Conservation (phyloP, 345 rosid species). For the Camelina hispida region DNA sequence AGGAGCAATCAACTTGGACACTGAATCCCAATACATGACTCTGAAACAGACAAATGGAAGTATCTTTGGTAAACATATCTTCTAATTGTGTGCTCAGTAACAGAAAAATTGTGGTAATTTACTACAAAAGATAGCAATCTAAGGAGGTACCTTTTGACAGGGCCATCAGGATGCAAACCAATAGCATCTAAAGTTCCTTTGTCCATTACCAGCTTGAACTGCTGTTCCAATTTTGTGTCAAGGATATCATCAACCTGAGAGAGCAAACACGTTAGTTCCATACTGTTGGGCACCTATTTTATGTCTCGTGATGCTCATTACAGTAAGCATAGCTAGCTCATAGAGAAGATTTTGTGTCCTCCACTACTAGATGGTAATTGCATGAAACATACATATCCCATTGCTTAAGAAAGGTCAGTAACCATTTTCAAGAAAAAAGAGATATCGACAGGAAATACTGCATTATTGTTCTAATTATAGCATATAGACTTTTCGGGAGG, state of each 20-base stretch:
- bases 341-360: not conserved
- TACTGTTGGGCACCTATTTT: not conserved
- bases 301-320: constrained; percentile 14
- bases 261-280: constrained; percentile 20
- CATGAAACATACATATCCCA: constrained; percentile 6
- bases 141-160: constrained; percentile 72
- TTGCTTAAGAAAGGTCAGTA: not conserved
- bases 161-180: constrained; percentile 97
- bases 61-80: not conserved
- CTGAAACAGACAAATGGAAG: constrained; percentile 46
- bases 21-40: constrained; percentile 92
- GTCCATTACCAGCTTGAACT: constrained; percentile 88
- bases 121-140: not conserved
- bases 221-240: constrained; percentile 71
- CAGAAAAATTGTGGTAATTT: not conserved
- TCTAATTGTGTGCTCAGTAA: not conserved
- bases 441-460: not conserved
- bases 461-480: not conserved
- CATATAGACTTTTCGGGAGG: not conserved
- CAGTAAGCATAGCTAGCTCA: constrained; percentile 20
- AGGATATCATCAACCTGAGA: constrained; percentile 89
- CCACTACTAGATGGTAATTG: not conserved
- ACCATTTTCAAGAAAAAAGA: constrained; percentile 14
- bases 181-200: constrained; percentile 98
- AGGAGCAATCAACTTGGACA: constrained; percentile 79